Base-by-base conservation (phyloP, 2,329 filamentous ascomycete species). In the Penicillium griseofulvum region DNA sequence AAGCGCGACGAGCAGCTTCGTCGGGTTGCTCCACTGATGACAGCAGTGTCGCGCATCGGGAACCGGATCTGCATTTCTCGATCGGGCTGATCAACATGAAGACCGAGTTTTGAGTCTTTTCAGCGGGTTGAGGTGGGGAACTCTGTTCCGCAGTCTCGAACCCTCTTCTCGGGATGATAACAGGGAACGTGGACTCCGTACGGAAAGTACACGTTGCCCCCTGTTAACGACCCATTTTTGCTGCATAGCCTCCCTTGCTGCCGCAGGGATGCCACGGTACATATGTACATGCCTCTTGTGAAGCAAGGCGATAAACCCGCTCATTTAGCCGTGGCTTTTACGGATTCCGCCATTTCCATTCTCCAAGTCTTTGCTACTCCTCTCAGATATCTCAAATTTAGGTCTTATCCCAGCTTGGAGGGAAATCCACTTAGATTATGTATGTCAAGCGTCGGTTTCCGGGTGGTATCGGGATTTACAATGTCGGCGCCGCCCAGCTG, bases 1-100 rank as follows among this genome's bases (percentile, higher is more conserved):
- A 28, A 49, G 17, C 34, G 17, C 8, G 22, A 37, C 3, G 12
- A 50, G 33, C 37, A 38, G 17, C 26, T 31, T 49, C 19, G 6
- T 39, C 37, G 17, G 12, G 1, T 22, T 31, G 29, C 29, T 31
- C 29, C 51, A 53, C 51, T 46, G 14, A 17, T 44, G 38, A 54
- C 52, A 44, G 39, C 16, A 22, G 33, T 22, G 37, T 61, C 50
- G 28, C 43, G 60, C 10, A 61, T 65, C 37, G 57, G 61, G 12
- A 63, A 59, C 42, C 63, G 54, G 62, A 65, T 62, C 17, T 57
- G 61, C 43, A 62, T 49, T 1, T n/a, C 46, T 60, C 19, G 31
- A 50, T 49, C 52, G 24, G 17, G 22, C 28, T 54, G 45, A 42
- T 54, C 52, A 43, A 33, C 45, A 43, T 1, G 14, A 29, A 31